Conservation (phyloP, 1,284 basidiomycete genomes). For the Trichosporon inkin region DNA sequence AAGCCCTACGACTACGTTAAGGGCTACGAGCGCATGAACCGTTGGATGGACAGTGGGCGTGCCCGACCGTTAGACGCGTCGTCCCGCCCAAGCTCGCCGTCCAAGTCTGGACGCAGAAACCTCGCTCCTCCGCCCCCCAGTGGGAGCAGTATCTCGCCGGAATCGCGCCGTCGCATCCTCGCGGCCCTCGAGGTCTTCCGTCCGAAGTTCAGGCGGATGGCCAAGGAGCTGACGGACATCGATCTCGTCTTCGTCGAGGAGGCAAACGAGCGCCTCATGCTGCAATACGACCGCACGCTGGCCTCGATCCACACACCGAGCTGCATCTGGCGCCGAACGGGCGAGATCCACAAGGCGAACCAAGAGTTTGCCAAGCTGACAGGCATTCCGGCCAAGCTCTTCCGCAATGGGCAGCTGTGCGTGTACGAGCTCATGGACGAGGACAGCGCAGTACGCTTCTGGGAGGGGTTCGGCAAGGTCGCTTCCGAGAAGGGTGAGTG, state of each 20-base stretch:
- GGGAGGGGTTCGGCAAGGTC: conserved; percentile 83
- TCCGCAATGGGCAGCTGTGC: conserved; percentile 68
- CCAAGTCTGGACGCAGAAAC: conserved; percentile 11
- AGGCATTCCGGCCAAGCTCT: conserved; percentile 36
- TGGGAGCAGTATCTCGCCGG: conserved; percentile 61
- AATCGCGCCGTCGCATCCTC: conserved; percentile 78
- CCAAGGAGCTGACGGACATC: conserved; percentile 84
- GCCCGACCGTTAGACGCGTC: conserved; percentile 53
- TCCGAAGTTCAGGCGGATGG: conserved; percentile 88
- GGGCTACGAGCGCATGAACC: conserved; percentile 78
- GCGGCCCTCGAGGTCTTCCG: conserved; percentile 71
- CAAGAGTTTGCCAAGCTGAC: conserved; percentile 59
- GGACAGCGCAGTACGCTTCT: conserved; percentile 94
- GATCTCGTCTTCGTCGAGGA: conserved; percentile 98
- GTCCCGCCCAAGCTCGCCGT: conserved; percentile 13
- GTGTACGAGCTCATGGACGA: conserved; percentile 98
- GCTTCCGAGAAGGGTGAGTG: conserved; percentile 69
- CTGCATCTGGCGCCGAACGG: conserved; percentile 92
- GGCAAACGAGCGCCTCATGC: conserved; percentile 87
- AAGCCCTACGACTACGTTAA: conserved; percentile 97
- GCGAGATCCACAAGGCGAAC: conserved; percentile 98
- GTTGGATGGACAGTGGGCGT: conserved; percentile 78
- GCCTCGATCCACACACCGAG: conserved; percentile 94
- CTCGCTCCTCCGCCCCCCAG: conserved; percentile 21
- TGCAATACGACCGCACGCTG: conserved; percentile 95